Evolutionary conservation across 2,329 filamentous ascomycete species (phyloP), one percentile per base, ranked within the genome.

Genomic region (Monosporascus sp.): DNA sequence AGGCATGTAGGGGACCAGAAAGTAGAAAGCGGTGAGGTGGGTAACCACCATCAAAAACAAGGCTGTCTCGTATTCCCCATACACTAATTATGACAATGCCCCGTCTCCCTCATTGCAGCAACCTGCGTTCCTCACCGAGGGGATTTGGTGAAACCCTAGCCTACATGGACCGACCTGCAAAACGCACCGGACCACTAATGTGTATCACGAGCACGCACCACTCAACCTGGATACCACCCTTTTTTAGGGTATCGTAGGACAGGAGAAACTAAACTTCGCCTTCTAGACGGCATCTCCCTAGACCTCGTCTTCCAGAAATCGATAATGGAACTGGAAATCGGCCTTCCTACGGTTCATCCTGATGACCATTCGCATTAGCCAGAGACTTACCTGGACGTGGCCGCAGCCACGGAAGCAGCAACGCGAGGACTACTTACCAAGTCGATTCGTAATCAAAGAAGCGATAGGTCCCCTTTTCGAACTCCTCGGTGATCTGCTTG

Each of bases 361-460:
- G 42, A 25, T 9, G 11, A 5, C 9, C 42, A 4, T n/a, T 3
- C 4, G 42, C 8, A n/a, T 46, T 27, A 46, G 42, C 14, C 15
- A 46, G 31, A 27, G 42, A n/a, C 25, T 42, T 42, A 20, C 18
- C n/a, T 24, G 22, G 31, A 34, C 31, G 31, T 34, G 31, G 31
- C 11, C 5, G 11, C 9, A 14, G 11, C 31, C 31, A 34, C 11
- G 31, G 9, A 34, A 34, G 31, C 31, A 34, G 31, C 31, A 34
- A 38, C 42, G 54, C 52, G 57, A 38, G 41, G 20, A 27, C 24
- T 48, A 77, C 88, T 73, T 74, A 97, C 94, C 94, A 99, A 67
- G 94, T 99, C 72, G 90, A 96, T 74, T 99, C 94, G 69, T 99
- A 99, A 73, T 99, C 94, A 72, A 99, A 99, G 78, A 99, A 99